Conservation (phyloP, 2,329 filamentous ascomycete genomes). For the Penicillium hesseltinei region DNA sequence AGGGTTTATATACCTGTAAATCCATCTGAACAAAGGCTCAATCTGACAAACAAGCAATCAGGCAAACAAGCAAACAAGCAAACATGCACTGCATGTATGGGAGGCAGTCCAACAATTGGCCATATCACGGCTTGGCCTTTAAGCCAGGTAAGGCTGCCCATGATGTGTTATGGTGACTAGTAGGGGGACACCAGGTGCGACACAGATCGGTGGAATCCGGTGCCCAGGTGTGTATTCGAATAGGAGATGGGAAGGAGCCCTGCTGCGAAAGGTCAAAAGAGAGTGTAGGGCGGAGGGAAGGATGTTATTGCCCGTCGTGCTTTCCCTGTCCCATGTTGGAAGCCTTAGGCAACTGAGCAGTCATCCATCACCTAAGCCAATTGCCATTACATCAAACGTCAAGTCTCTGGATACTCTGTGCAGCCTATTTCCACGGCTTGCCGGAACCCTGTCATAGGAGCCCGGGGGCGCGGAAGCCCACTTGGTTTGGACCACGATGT, state of each 20-base stretch:
- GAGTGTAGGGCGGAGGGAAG: not conserved
- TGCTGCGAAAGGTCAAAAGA: not conserved
- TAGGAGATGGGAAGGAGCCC: not conserved
- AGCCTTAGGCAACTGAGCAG: not conserved
- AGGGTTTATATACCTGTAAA: too few relatives aligned
- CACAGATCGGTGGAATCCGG: not conserved
- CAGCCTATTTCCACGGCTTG: not conserved
- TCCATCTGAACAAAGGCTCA: too few relatives aligned
- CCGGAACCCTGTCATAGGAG: not conserved
- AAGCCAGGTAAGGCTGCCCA: not conserved
- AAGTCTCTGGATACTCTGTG: too few relatives aligned
- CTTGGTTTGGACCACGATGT: too few relatives aligned
- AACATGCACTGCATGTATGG: too few relatives aligned
- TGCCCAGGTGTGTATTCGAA: not conserved
- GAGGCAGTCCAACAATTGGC: too few relatives aligned
- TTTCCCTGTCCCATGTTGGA: not conserved
- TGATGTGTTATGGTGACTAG: not conserved
- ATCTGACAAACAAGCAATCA: too few relatives aligned
- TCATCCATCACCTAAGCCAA: not conserved
- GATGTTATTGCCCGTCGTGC: not conserved
- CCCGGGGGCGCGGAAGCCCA: too few relatives aligned
- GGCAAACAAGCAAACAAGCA: too few relatives aligned
- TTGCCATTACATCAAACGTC: too few relatives aligned
- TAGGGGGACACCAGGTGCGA: not conserved
- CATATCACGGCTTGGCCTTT: too few relatives aligned